These are phyloP conservation scores for Rhizophagus prolifer DNA, from an alignment of 192 early-diverging fungal genomes.

Conservation along the genomic window DNA sequence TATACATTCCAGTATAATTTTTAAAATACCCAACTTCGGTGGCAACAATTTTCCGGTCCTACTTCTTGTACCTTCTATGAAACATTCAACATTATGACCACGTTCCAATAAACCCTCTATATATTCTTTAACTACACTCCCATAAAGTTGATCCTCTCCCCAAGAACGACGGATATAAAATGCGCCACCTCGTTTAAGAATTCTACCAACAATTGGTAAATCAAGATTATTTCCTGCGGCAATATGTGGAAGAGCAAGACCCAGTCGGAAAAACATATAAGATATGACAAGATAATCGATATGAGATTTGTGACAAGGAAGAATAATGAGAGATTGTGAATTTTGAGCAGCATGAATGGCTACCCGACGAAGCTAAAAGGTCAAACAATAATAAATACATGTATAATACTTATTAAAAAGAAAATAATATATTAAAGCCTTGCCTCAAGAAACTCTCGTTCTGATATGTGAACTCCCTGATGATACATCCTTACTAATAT, in stretches of 20 bases:
- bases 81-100: conserved; percentile 81
- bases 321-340: conserved; percentile 71
- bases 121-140: conserved; percentile 71
- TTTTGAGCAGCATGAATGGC: conserved; percentile 59
- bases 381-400: neutral
- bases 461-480: conserved; percentile 81
- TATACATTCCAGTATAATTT: conserved; percentile 78
- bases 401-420: neutral
- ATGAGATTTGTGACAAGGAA: conserved; percentile 86
- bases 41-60: conserved; percentile 78
- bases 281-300: conserved; percentile 83
- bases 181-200: conserved; percentile 67
- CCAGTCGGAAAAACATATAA: conserved; percentile 78
- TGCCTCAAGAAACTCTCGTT: conserved; percentile 73
- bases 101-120: conserved; percentile 65
- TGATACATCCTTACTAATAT: conserved; percentile 80
- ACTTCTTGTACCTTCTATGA: conserved; percentile 81
- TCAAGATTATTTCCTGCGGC: conserved; percentile 85
- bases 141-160: conserved; percentile 76
- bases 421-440: conserved; percentile 5
- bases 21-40: conserved; percentile 80
- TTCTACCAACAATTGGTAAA: conserved; percentile 67
- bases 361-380: conserved; percentile 48
- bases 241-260: conserved; percentile 78
- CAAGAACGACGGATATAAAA: conserved; percentile 80